These are phyloP conservation scores for Colletotrichum liriopes DNA, from an alignment of 2,329 filamentous ascomycete genomes.

Conservation along the genomic window DNA sequence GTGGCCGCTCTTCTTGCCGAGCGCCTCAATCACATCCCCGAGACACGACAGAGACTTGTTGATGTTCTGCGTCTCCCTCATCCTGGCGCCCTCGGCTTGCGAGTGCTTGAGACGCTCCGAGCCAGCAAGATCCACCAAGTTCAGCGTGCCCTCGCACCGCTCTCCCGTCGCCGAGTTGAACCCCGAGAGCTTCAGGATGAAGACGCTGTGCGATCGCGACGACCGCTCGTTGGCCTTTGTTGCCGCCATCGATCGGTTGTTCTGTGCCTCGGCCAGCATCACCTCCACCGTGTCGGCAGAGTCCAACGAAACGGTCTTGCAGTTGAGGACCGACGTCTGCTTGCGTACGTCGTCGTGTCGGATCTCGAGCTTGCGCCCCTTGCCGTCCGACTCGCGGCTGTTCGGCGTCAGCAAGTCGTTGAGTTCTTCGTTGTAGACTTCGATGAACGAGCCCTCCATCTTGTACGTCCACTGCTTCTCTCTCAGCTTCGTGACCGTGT, in stretches of 20 bases:
- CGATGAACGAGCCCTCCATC: constrained; percentile 95
- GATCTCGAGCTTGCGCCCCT: constrained; percentile 87
- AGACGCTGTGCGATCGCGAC: constrained; percentile 95
- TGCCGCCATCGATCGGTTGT: constrained; percentile 92
- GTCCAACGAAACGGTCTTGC: constrained; percentile 82
- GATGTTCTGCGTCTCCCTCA: constrained; percentile 97
- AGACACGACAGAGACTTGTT: constrained; percentile 94
- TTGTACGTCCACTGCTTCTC: constrained; percentile 95
- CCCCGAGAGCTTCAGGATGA: constrained; percentile 87
- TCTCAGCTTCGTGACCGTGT: constrained; percentile 85
- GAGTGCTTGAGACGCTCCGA: constrained; percentile 92
- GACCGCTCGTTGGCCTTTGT: constrained; percentile 98
- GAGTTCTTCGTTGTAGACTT: constrained; percentile 98
- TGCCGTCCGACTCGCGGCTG: constrained; percentile 76
- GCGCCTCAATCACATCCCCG: constrained; percentile 92
- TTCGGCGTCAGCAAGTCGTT: constrained; percentile 82
- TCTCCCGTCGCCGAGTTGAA: constrained; percentile 84
- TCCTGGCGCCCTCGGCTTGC: constrained; percentile 86
- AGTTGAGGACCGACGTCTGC: constrained; percentile 86
- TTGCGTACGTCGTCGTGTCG: constrained; percentile 87
- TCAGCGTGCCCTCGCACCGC: constrained; percentile 91
- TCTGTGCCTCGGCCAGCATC: constrained; percentile 85
- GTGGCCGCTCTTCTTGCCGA: constrained; percentile 88
- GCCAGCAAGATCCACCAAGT: constrained; percentile 95
- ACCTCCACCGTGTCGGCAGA: constrained; percentile 85